Base-by-base conservation (phyloP, 1,139 yeast species). In the Candida frijolesensis region DNA sequence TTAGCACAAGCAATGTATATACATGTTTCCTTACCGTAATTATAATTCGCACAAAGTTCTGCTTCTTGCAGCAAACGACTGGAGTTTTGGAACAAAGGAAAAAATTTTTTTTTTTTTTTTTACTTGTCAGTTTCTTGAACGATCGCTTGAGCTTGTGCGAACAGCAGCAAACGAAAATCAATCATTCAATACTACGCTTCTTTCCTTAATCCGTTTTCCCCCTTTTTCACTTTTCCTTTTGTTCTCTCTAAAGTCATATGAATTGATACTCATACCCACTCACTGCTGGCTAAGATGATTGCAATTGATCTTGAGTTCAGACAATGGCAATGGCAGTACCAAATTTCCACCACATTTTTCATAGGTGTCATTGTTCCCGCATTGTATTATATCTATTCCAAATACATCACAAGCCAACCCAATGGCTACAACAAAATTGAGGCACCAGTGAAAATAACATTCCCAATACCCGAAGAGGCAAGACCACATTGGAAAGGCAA, bases 401-500 rank as follows among this genome's bases (percentile, higher is more conserved):
- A 66, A 57, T 76, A 76, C 57, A 63, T 76, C 46, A 65, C 78
- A 18, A 62, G 62, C 14, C 62, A 65, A 10, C 80, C 80, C 27
- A 76, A 76, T 57, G 63, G 68, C 49, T 74, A 74, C 61, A 75
- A 76, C 54, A 74, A 72, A 52, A 58, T 74, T 15, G 82, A 76
- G 57, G 76, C 72, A 38, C 79, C 82, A 3, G 59, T 69, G 30
- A 83, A 79, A 57, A 75, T 87, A 57, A 76, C 78, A 44, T 62
- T 86, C 12, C 79, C 84, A 6, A 72, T 86, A 35, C 97, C 97
- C 2, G 90, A 83, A 55, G 94, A 89, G 60, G 95, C 96, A 10
- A 81, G 84, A 60, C 91, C 92, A 4, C 95, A 90, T 64, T 91
- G 97, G 97, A 90, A 91, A 65, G 96, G 97, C 5, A 86, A 84